Base-by-base conservation (phyloP, 129 eudicot genomes). In the Oenanthe sinensis region DNA sequence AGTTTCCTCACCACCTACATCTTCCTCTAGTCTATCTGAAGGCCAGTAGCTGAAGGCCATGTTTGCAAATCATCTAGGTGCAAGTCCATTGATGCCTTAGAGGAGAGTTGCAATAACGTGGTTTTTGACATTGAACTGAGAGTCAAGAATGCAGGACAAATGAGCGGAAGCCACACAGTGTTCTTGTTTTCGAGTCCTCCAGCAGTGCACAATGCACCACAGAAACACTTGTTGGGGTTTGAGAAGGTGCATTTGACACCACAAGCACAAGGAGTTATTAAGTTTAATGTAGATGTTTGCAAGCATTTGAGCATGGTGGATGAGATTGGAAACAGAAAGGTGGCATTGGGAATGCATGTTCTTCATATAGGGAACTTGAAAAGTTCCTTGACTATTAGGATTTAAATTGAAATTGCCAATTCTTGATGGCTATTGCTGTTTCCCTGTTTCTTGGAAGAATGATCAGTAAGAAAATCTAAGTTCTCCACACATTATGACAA, bases 251-350 rank as follows among this genome's bases (percentile, higher is more conserved):
- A 81, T 62, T 82, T 96, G 95, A 81, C 47, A 15, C 85, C 97
- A 11, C 82, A 86, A 22, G 84, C 80, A 72, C 91, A 87, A 82
- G 89, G 86, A 58, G 37, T 81, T 54, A 97, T 92, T 36, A 81
- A 79, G 86, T 96, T 96, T 40, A 76, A 73, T 46, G 90, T 96
- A 43, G 97, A 96, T 83, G 92, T 87, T 78, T 96, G 99, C 83
- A 90, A 87, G 83, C 89, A 96, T 85, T 86, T 96, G 90, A 92
- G 99, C 76, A 52, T 90, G 85, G 95, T 92, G 74, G 97, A 96
- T 92, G 99, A 96, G 84, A 47, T 49, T 63, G 99, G 99, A 20
- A 83, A 85, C 42, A 84, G 82, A 71, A 96, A 92, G 70, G 88
- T 96, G 71, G 99, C 95, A 26, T 71, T 96, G 81, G 99, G 99